These are phyloP conservation scores for Candolleomyces eurysporus DNA, from an alignment of 768 basidiomycete species.

Conservation along the genomic window DNA sequence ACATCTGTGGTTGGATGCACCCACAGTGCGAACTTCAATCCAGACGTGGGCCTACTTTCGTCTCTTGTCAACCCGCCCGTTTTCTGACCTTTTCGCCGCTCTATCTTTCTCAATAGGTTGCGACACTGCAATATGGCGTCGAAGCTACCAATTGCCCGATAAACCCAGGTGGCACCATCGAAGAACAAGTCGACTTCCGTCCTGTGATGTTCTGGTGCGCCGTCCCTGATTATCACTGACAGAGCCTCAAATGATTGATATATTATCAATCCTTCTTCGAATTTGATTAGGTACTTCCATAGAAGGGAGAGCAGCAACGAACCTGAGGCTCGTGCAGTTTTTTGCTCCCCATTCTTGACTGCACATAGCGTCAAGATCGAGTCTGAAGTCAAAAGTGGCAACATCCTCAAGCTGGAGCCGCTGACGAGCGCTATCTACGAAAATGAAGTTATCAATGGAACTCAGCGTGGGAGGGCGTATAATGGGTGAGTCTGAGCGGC, in stretches of 20 bases:
- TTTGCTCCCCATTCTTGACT: constrained; percentile 54
- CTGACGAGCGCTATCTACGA: not conserved
- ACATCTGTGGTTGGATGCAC: constrained; percentile 50
- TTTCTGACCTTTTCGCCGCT: not conserved
- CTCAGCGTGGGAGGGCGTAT: constrained; percentile 45
- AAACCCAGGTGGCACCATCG: constrained; percentile 24
- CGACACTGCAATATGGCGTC: constrained; percentile 52
- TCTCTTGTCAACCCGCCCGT: not conserved
- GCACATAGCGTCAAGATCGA: not conserved
- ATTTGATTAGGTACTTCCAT: constrained; percentile 40
- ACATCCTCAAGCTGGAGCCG: not conserved
- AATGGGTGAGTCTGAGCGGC: constrained; percentile 51
- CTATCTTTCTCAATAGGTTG: constrained; percentile 21
- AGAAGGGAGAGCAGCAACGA: constrained; percentile 20
- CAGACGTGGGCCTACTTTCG: constrained; percentile 23
- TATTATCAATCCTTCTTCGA: too few relatives aligned
- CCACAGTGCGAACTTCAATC: constrained; percentile 33
- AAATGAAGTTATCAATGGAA: constrained; percentile 37
- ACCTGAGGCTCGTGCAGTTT: constrained; percentile 47
- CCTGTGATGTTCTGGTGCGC: constrained; percentile 69
- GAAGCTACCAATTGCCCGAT: constrained; percentile 29
- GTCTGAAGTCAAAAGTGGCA: not conserved
- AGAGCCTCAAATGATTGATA: too few relatives aligned
- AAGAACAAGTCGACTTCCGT: constrained; percentile 31
- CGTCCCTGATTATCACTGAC: not conserved